Evolutionary conservation across 768 basidiomycete species (phyloP), one percentile per base, ranked within the genome.

Genomic region (Naganishia randhawae): DNA sequence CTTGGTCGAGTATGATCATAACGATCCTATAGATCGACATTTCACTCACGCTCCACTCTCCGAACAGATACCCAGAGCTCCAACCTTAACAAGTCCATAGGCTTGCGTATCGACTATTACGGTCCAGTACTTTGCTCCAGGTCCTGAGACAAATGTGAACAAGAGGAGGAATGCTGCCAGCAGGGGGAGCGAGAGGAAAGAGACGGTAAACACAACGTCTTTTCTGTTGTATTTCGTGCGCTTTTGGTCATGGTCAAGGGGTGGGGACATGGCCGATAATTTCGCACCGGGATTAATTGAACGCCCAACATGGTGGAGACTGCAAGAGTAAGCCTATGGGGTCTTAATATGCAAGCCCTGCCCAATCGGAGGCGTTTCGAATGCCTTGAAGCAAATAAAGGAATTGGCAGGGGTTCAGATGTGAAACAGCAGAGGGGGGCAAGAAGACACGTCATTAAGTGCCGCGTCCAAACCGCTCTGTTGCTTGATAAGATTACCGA

Each of bases 131-230:
- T 37, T 42, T 7, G 57, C 29, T 8, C 57, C 57, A 10, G 57
- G 57, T 5, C 57, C 57, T 22, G 57, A 41, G n/a, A 61, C 41
- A 35, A 61, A 61, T 5, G 57, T 61, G 25, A 61, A 61, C 3
- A 61, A 39, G 19, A 39, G 57, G 13, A 61, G n/a, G 37, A 61
- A 42, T n/a, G 39, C 22, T 11, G 57, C 22, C 33, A 61, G 4
- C 1, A 37, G 4, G 22, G 57, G 57, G 14, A 37, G 27, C 22
- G 31, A 25, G 37, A 61, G 29, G 3, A 61, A 33, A n/a, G 17
- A 1, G 35, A 61, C 3, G 45, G 45, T 48, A 7, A 48, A 4
- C 4, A 48, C 7, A 22, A 48, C 13, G 11, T 48, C 45, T 48
- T 48, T n/a, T 11, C 19, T 3, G 3, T 17, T n/a, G 45, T 48